phyloP scores from a whole-genome alignment of 73 alveolate species.

The Paramecium primaurelia region DNA sequence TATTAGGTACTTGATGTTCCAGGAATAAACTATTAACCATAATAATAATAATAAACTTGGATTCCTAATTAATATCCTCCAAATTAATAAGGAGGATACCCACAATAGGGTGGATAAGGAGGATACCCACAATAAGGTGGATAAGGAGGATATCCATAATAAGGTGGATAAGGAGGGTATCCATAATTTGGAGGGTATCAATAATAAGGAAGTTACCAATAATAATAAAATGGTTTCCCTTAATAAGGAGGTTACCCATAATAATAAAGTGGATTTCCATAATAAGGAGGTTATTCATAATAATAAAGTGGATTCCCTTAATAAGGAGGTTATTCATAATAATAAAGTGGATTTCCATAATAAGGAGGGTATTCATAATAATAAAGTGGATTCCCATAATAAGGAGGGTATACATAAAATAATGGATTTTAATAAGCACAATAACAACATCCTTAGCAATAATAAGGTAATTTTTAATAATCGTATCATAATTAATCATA shows the following conservation, averaged over 20 bases:
- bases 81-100: not conserved
- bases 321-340: not conserved
- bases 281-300: not conserved
- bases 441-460: not conserved
- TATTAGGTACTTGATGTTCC: not conserved
- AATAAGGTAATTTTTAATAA: not conserved
- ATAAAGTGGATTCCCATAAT: not conserved
- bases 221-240: no score
- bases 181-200: not conserved
- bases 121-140: not conserved
- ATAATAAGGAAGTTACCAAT: not conserved
- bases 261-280: not conserved
- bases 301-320: not conserved
- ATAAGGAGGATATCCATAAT: not conserved
- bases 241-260: not conserved
- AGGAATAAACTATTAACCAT: not conserved
- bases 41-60: not conserved
- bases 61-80: not conserved
- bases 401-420: not conserved
- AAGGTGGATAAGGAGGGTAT: not conserved
- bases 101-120: not conserved
- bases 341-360: not conserved
- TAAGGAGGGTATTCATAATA: not conserved
- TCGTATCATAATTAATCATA: not conserved
- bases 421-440: not conserved